Base-by-base conservation (phyloP, 139 green algal genomes). In the Chlamydomonas eustigma region DNA sequence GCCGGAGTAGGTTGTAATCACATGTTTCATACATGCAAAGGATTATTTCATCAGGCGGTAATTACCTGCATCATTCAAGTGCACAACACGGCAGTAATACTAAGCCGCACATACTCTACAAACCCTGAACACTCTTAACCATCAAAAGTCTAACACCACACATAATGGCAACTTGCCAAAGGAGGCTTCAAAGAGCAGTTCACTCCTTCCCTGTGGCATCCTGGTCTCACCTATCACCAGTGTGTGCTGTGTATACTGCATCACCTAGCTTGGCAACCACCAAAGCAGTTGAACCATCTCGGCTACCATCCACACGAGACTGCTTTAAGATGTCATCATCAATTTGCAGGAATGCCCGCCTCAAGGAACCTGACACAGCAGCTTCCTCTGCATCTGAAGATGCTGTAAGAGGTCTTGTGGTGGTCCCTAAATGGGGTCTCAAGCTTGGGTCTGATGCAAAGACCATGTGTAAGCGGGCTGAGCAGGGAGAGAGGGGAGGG, bases 281-380 rank as follows among this genome's bases (percentile, higher is more conserved):
- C 34, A 94, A 74, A 3, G 79, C 89, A 2, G 90, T 94, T 36
- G 87, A 78, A 2, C 90, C 90, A 35, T 93, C 87, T 0, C 86
- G 84, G 18, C 51, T 76, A 25, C 81, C 84, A 34, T 89, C 83
- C 2, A 50, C 6, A 4, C 80, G 71, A 35, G 80, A 80, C 4
- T 65, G 44, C 3, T 65, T 67, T 74, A 94, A 78, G 37, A 94
- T 88, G 69, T 90, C 80, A 22, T 85, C 50, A 38, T 94, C 90
- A 8, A 89, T 38, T 28, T 76, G 32, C 2, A 37, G 32, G 50
- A 80, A 76, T 3, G 39, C 50, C 32, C 72, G 50, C 8, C 65
- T 69, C 65, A 85, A 39, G 1, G 80, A 71, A 2, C 3, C 44
- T 1, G 37, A 31, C 4, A 81, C 70, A 8, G 80, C 80, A 18